Evolutionary conservation across 169 alveolate species (phyloP).

Genomic region (Plasmodium coatneyi): DNA sequence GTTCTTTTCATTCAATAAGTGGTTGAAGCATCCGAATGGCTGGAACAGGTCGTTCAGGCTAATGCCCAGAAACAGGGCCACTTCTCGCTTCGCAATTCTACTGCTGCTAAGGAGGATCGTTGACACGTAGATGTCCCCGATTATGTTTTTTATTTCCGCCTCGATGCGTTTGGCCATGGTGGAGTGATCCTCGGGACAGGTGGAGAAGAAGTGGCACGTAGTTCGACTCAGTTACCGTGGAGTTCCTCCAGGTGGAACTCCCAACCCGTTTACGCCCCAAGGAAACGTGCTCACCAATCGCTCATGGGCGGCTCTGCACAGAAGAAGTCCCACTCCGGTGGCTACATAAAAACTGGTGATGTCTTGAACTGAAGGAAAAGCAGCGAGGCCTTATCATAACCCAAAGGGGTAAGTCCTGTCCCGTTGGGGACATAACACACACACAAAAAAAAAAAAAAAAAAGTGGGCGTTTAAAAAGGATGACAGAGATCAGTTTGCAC

Average conservation of each 20-base stretch:
- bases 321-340: background rate
- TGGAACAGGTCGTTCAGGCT: constrained; percentile 42
- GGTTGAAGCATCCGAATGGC: constrained; percentile 22
- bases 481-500: too few species aligned
- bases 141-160: constrained; percentile 28
- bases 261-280: background rate
- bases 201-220: background rate
- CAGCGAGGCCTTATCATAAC: background rate
- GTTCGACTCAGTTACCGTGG: background rate
- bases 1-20: constrained; percentile 6
- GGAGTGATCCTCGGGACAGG: background rate
- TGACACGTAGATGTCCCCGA: constrained; percentile 29
- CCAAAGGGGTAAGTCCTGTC: background rate
- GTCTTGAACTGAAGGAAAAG: background rate
- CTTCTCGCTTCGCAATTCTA: constrained; percentile 37
- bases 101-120: constrained; percentile 53
- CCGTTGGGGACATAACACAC: background rate
- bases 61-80: constrained; percentile 18
- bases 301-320: background rate
- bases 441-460: background rate
- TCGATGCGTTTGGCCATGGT: constrained; percentile 35
- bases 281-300: background rate
- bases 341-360: background rate
- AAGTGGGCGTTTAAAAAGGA: too few species aligned
- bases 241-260: background rate